A percentile compares a stretch with the other conserved stretches of the same genome.
Conservation (phyloP, 106 monocot species). For the Platanthera guangdongensis region DNA sequence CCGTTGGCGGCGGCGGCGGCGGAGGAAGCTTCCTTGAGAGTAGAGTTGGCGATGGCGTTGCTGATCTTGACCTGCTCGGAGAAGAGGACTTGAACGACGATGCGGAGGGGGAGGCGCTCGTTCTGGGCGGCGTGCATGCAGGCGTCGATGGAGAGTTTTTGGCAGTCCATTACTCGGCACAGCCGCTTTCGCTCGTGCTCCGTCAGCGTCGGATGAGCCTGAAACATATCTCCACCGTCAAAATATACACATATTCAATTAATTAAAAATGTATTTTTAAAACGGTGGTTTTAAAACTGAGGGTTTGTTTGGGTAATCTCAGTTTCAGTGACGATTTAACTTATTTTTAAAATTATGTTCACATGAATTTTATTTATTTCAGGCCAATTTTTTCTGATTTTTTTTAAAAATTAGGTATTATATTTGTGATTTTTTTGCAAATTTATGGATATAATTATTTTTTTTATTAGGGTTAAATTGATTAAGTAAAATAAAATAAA, state of each 20-base stretch:
- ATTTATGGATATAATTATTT: too few relatives aligned
- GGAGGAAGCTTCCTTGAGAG: conserved; percentile 26
- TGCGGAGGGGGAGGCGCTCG: conserved; percentile 86
- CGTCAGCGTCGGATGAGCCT: conserved; percentile 81
- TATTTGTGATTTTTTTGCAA: too few relatives aligned
- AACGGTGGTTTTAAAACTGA: too few relatives aligned
- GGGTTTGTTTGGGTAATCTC: too few relatives aligned
- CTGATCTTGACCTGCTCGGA: conserved; percentile 92
- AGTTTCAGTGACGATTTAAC: too few relatives aligned
- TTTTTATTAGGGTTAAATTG: too few relatives aligned
- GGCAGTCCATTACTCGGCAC: conserved; percentile 97
- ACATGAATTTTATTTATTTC: too few relatives aligned
- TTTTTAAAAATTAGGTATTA: too few relatives aligned
- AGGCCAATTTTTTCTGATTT: too few relatives aligned
- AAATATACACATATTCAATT: background rate
- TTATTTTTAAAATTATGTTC: too few relatives aligned
- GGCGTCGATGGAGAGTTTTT: conserved; percentile 95
- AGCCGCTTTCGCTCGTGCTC: conserved; percentile 94
- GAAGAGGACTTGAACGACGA: conserved; percentile 93
- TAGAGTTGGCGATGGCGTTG: conserved; percentile 71
- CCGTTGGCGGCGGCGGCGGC: conserved; percentile 10
- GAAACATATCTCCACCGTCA: background rate
- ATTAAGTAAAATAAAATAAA: too few relatives aligned
- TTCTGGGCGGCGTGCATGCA: conserved; percentile 99
- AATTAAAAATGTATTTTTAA: too few relatives aligned